Evolutionary conservation across 75 land plant genomes (phyloP), one percentile per base, ranked within the genome.

Genomic region (Larix kaempferi): DNA sequence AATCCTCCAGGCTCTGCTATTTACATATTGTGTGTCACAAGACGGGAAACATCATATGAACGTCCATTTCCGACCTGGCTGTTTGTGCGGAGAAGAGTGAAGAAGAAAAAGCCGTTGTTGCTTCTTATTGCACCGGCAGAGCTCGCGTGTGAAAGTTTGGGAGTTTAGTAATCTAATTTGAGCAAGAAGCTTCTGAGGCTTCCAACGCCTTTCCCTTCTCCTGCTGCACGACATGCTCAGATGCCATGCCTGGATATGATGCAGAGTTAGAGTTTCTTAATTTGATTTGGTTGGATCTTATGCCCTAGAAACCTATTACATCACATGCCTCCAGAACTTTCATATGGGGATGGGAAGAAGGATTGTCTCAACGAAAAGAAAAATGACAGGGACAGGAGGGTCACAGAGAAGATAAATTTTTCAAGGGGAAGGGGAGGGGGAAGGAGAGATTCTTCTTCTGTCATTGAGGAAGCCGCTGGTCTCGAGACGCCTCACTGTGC

Each of bases 241-340:
- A 49, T 49, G 12, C 54, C 54, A 49, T 49, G 54, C 54, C 54
- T 10, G 54, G 54, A 49, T 49, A 49, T 49, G 54, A 49, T 49
- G 54, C 35, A 61, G 13, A 27, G 29, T 12, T 25, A 14, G 25
- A 10, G 3, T 13, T 25, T 13, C 16, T 4, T 4, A 15, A 14
- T 14, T 13, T 19, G 74, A 21, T 5, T 74, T 27, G 39, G n/a
- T 6, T 4, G 29, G 49, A 58, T 58, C 33, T 13, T 72, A 76
- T 76, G 78, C 55, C 14, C n/a, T 76, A 60, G 57, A 41, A 35
- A 58, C 49, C 27, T 4, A 57, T 84, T 86, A 78, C 73, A 89
- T 82, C 86, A 78, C 73, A 89, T 89, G 91, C 89, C 91, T 81
- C 82, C 89, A 39, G 89, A 89, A 80, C 86, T 86, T 25, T 19